Percentiles rank a stretch among this genome's conserved stretches.
Evolutionary conservation across 192 early-diverging fungal genomes (phyloP).

Genomic region (Gryganskiella cystojenkinii): DNA sequence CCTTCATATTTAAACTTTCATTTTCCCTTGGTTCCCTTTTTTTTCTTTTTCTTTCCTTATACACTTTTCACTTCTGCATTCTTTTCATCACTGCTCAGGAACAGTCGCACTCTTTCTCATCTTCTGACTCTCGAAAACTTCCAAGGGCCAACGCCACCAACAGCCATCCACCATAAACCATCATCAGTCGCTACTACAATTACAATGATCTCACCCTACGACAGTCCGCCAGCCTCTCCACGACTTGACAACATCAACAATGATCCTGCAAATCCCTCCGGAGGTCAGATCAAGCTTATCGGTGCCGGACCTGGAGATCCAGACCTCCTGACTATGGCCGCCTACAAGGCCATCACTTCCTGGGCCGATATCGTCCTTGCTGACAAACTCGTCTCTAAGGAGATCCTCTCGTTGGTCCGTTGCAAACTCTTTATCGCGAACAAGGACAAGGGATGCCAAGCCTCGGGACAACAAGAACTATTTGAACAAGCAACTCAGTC

Average conservation of each 20-base stretch:
- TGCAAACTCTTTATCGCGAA: constrained; percentile 66
- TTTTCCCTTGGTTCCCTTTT: not conserved
- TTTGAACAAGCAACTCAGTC: constrained; percentile 74
- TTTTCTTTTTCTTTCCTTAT: not conserved
- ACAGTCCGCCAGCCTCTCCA: constrained; percentile 44
- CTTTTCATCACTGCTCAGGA: not conserved
- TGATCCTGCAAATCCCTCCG: not conserved
- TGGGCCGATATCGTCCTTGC: constrained; percentile 86
- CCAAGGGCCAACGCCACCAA: too few relatives aligned
- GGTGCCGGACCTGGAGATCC: constrained; percentile 90
- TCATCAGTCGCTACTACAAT: not conserved
- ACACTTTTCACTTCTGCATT: not conserved
- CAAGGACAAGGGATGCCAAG: constrained; percentile 82
- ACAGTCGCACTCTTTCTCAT: too few relatives aligned
- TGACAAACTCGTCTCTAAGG: constrained; percentile 82
- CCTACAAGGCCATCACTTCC: constrained; percentile 69
- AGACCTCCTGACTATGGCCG: constrained; percentile 81
- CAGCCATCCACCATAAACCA: not conserved
- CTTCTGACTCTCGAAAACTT: not conserved
- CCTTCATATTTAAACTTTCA: too few relatives aligned
- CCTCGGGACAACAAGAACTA: constrained; percentile 83
- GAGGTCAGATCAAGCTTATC: constrained; percentile 75
- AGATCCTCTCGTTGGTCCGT: constrained; percentile 62
- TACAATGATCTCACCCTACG: constrained; percentile 25
- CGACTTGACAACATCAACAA: constrained; percentile 1